A percentile compares a stretch with the other conserved stretches of the same genome.
phyloP scores from a whole-genome alignment of 495 filamentous ascomycete genomes.

The Bacidia gigantensis region DNA sequence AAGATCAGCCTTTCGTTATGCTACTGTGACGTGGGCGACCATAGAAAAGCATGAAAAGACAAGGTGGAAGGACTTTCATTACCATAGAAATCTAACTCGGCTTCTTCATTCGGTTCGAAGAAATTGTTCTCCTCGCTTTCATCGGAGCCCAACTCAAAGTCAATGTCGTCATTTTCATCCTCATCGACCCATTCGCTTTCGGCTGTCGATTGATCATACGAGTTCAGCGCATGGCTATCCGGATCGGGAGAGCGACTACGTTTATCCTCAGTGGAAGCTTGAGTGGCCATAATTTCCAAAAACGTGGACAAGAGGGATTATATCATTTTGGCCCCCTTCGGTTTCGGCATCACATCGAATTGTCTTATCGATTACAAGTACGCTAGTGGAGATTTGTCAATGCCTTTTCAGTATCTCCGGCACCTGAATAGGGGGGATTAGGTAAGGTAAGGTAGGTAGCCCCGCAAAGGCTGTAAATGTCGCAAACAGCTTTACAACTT shows the following conservation, averaged over 20 bases:
- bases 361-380: too few species aligned
- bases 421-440: too few species aligned
- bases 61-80: not conserved
- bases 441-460: too few species aligned
- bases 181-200: conserved; percentile 30
- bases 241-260: conserved; percentile 15
- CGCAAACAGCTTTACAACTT: too few species aligned
- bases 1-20: too few species aligned
- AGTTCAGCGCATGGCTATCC: conserved; percentile 15
- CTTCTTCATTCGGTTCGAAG: conserved; percentile 23
- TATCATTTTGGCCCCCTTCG: too few species aligned
- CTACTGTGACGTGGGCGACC: too few species aligned
- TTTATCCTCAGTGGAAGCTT: not conserved
- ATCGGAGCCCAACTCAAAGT: conserved; percentile 26
- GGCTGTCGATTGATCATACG: conserved; percentile 14
- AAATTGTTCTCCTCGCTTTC: conserved; percentile 28
- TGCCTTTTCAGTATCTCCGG: too few species aligned
- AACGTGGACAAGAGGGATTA: too few species aligned
- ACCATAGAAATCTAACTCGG: conserved; percentile 33
- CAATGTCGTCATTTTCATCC: conserved; percentile 40
- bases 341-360: too few species aligned
- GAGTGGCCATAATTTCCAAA: not conserved
- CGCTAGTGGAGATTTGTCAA: too few species aligned
- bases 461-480: too few species aligned
- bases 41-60: not conserved